Evolutionary conservation across 768 basidiomycete species (phyloP), one percentile per base, ranked within the genome.

Genomic region (Naganishia randhawae): DNA sequence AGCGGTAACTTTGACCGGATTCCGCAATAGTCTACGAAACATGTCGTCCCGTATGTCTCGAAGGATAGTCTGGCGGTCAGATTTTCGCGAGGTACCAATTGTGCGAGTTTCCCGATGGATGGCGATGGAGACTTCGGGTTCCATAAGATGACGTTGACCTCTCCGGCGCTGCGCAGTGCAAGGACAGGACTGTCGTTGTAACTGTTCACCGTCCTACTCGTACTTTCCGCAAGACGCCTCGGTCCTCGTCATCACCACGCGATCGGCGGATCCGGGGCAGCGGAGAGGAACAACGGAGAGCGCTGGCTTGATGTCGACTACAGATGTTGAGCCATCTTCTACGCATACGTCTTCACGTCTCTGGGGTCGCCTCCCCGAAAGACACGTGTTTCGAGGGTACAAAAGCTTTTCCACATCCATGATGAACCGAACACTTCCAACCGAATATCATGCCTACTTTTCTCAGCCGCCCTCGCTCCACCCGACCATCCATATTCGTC

Each of bases 401-500:
- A n/a, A n/a, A n/a, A n/a, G n/a, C n/a, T 57, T 27, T 32, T 3
- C 53, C 33, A 42, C 10, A 14, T 11, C n/a, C 57, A 39, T 25
- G 2, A 42, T 61, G 39, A 19, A 7, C 5, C 10, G 2, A n/a
- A 1, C 3, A 19, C 53, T 37, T 3, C 11, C 54, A 32, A 9
- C 33, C 5, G 9, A n/a, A 11, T 61, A 61, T 39, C 17, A 14
- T 6, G 57, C 57, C 37, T 29, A 41, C 57, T 67, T 67, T 31
- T 35, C 42, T 8, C 41, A 45, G 19, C 66, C 66, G 3, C 54
- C 53, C 8, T 61, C 51, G 6, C 29, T 67, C 29, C 66, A 67
- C 32, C 66, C 66, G 6, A 55, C 53, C 37, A 61, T 67, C 22
- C 54, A 67, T 17, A n/a, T 67, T 29, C 39, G 55, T 0, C 25